phyloP scores from a whole-genome alignment of 2,329 filamentous ascomycete species.

The Colletotrichum horii region DNA sequence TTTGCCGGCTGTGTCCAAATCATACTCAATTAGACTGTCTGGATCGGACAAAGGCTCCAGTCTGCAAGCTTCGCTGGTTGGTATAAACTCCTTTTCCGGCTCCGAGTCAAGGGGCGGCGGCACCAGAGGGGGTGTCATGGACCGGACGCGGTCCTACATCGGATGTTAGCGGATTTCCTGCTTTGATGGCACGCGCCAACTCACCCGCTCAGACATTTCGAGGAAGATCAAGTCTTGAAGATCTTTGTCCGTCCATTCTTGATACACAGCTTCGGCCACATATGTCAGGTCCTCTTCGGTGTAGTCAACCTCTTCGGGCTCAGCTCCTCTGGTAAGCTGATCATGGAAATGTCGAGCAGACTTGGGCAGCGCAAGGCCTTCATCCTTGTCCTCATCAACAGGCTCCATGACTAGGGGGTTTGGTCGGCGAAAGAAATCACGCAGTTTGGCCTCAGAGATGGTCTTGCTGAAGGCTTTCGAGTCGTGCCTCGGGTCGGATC shows the following conservation, averaged over 20 bases:
- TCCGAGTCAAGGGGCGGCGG: neutral
- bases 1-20: conserved; percentile 8
- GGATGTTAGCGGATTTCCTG: conserved; percentile 2
- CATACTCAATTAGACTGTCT: conserved; percentile 24
- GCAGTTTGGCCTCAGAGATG: neutral
- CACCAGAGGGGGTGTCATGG: neutral
- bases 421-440: conserved; percentile 1
- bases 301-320: conserved; percentile 3
- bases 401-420: conserved; percentile 9
- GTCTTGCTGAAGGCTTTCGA: neutral
- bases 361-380: conserved; percentile 5
- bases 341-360: conserved; percentile 3
- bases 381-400: conserved; percentile 17
- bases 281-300: neutral
- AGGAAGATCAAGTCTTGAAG: neutral
- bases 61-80: conserved; percentile 14
- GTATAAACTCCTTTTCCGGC: conserved; percentile 25
- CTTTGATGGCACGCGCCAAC: neutral
- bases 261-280: neutral
- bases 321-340: conserved; percentile 2
- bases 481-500: conserved; percentile 5
- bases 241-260: neutral
- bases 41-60: conserved; percentile 37
- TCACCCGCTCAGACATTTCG: neutral
- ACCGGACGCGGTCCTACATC: neutral